These are phyloP conservation scores for Penicillium parvum DNA, from an alignment of 495 filamentous ascomycete genomes.

Conservation along the genomic window DNA sequence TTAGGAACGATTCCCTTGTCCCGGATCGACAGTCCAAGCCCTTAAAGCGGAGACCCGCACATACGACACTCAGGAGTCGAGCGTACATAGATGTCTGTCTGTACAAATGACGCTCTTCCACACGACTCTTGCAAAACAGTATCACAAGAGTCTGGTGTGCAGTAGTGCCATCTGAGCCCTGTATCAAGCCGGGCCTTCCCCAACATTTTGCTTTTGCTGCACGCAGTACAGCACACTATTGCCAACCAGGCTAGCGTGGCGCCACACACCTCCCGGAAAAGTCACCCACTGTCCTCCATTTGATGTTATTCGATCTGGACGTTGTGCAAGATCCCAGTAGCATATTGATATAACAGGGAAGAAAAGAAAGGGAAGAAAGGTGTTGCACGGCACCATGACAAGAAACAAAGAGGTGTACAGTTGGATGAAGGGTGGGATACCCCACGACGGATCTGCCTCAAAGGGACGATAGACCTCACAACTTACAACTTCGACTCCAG, in stretches of 20 bases:
- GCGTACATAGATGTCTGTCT: background rate
- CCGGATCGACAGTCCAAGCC: conserved; percentile 20
- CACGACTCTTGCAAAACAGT: too few species aligned
- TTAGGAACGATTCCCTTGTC: conserved; percentile 17
- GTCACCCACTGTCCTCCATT: background rate
- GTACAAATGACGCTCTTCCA: too few species aligned
- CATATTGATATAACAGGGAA: background rate
- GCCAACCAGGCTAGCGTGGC: conserved; percentile 3
- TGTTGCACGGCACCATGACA: too few species aligned
- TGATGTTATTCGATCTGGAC: background rate
- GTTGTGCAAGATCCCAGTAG: background rate
- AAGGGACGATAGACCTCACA: too few species aligned
- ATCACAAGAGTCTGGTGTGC: background rate
- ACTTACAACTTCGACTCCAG: too few species aligned
- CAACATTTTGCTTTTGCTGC: background rate
- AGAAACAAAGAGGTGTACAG: too few species aligned
- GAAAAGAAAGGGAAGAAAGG: too few species aligned
- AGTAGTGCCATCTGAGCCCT: background rate
- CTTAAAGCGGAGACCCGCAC: conserved; percentile 5
- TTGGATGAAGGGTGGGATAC: too few species aligned
- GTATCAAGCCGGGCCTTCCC: background rate
- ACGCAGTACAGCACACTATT: conserved; percentile 1
- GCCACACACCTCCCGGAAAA: conserved; percentile 7
- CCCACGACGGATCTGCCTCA: too few species aligned
- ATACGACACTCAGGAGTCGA: conserved; percentile 3